Percentiles rank a stretch among this genome's conserved stretches.
Evolutionary conservation across 176 grass and related monocot genomes (phyloP).

Genomic region (Lolium rigidum): DNA sequence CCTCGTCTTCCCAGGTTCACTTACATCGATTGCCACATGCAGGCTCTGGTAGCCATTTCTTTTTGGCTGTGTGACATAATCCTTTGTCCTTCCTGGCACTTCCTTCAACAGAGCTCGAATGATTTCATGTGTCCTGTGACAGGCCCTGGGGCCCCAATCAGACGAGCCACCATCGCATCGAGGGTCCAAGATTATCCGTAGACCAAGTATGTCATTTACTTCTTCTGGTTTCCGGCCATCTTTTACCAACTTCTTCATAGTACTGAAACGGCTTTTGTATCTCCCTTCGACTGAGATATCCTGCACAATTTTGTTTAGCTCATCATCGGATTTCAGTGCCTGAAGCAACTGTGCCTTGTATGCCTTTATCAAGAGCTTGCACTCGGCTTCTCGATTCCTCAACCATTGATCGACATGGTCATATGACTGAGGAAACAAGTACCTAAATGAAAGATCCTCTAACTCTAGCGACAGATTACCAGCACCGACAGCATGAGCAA

Average conservation of each 20-base stretch:
- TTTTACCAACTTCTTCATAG: constrained; percentile 95
- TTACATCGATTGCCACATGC: constrained; percentile 85
- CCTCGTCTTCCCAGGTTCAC: constrained; percentile 61
- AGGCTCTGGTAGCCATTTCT: constrained; percentile 90
- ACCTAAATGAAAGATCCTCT: constrained; percentile 90
- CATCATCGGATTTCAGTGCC: constrained; percentile 62
- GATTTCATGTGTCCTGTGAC: constrained; percentile 65
- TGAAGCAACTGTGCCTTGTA: constrained; percentile 71
- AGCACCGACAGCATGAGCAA: constrained; percentile 86
- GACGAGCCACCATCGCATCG: constrained; percentile 27
- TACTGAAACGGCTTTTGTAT: constrained; percentile 96
- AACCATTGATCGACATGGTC: constrained; percentile 75
- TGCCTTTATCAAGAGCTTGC: constrained; percentile 59
- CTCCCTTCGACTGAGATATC: constrained; percentile 71
- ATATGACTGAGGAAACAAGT: constrained; percentile 90
- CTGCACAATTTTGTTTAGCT: constrained; percentile 64
- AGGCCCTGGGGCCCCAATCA: constrained; percentile 61
- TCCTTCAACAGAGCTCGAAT: constrained; percentile 74
- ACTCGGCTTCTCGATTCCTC: constrained; percentile 70
- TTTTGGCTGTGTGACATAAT: constrained; percentile 84
- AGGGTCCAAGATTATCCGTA: constrained; percentile 76
- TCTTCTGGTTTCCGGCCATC: constrained; percentile 83
- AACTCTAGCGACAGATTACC: constrained; percentile 79
- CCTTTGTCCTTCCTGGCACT: constrained; percentile 76
- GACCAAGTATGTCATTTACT: constrained; percentile 87